These are phyloP conservation scores for Hemisphaericaspora xylanilytica DNA, from an alignment of 1,139 yeast species.

Conservation along the genomic window DNA sequence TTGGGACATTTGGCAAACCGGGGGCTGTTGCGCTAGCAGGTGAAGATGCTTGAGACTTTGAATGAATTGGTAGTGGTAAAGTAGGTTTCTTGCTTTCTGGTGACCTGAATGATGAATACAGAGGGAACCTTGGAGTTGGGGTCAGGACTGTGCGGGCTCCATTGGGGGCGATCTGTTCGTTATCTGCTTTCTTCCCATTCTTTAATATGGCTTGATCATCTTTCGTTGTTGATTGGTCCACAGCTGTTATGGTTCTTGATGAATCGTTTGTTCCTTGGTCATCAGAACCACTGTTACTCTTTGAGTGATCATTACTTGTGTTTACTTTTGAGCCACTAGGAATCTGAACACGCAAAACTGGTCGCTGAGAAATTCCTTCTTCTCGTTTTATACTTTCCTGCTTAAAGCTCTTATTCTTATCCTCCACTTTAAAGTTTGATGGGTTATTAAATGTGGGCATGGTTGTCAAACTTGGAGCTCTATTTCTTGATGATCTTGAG, in stretches of 20 bases:
- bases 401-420: slow-evolving; percentile 9
- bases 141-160: not conserved
- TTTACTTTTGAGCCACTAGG: slow-evolving; percentile 38
- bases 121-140: slow-evolving; percentile 17
- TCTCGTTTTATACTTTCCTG: slow-evolving; percentile 4
- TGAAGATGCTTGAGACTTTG: slow-evolving; percentile 44
- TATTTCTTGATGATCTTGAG: slow-evolving; percentile 12
- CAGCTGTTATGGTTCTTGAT: slow-evolving; percentile 37
- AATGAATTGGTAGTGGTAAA: slow-evolving; percentile 39
- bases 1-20: slow-evolving; percentile 23
- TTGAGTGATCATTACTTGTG: not conserved
- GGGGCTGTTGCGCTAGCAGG: slow-evolving; percentile 46
- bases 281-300: slow-evolving; percentile 30
- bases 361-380: slow-evolving; percentile 28
- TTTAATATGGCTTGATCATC: slow-evolving; percentile 6
- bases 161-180: slow-evolving; percentile 6
- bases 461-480: slow-evolving; percentile 23
- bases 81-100: slow-evolving; percentile 40
- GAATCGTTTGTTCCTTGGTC: slow-evolving; percentile 12
- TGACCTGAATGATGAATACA: slow-evolving; percentile 33
- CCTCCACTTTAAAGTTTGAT: slow-evolving; percentile 11
- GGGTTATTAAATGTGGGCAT: slow-evolving; percentile 30
- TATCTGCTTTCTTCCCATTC: slow-evolving; percentile 6
- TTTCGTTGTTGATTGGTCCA: slow-evolving; percentile 21
- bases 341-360: slow-evolving; percentile 51